These are phyloP conservation scores for Circinella minor DNA, from an alignment of 371 early-diverging fungal species.

Conservation along the genomic window DNA sequence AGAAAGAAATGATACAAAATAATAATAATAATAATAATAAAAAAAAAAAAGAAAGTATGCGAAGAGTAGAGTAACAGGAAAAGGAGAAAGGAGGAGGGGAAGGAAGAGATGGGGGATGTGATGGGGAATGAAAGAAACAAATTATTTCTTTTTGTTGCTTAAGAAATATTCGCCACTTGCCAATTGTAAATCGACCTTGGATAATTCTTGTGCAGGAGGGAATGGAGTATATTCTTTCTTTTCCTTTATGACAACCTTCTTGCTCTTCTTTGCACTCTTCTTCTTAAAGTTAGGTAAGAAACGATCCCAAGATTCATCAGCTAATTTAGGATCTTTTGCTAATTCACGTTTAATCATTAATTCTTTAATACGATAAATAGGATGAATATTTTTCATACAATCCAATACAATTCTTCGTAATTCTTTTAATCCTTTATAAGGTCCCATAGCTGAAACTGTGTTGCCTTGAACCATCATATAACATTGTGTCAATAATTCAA, in stretches of 20 bases:
- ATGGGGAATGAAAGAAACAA: neutral
- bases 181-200: conserved; percentile 93
- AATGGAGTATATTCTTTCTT: conserved; percentile 34
- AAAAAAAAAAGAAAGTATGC: no score
- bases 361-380: conserved; percentile 99
- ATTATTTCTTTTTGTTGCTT: conserved; percentile 17
- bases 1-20: no score
- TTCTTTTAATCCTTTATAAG: conserved; percentile 90
- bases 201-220: conserved; percentile 67
- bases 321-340: conserved; percentile 94
- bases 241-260: conserved; percentile 19
- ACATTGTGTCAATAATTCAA: conserved; percentile 96
- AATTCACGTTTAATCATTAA: conserved; percentile 99
- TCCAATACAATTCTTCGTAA: conserved; percentile 92
- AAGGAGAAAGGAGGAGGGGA: no score
- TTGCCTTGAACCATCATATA: conserved; percentile 98
- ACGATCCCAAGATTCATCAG: conserved; percentile 97
- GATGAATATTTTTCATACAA: conserved; percentile 99
- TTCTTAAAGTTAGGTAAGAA: conserved; percentile 97
- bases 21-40: no score
- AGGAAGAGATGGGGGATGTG: no score
- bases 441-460: conserved; percentile 96
- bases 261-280: conserved; percentile 30
- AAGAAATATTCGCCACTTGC: conserved; percentile 97
- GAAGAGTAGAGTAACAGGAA: neutral